Conservation (phyloP, 768 basidiomycete species). For the Phanerochaete sordida region DNA sequence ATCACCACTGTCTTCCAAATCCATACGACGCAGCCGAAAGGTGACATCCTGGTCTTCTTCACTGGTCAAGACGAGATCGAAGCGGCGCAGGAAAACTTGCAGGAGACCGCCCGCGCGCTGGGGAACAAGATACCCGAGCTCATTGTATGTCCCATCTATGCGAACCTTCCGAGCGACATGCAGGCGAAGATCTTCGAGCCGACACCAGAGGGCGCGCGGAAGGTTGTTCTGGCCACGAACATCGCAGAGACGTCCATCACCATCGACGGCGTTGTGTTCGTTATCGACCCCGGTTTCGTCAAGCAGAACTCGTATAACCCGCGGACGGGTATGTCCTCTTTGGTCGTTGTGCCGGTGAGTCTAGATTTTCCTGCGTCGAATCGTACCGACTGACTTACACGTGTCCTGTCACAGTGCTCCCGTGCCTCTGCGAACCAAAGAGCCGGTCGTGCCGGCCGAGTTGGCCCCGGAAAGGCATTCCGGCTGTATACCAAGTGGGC, state of each 20-base stretch:
- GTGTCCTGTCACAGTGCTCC: constrained; percentile 61
- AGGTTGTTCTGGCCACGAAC: constrained; percentile 97
- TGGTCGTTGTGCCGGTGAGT: constrained; percentile 91
- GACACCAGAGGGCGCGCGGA: constrained; percentile 92
- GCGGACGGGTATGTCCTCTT: constrained; percentile 95
- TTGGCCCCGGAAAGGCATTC: constrained; percentile 97
- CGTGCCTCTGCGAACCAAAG: constrained; percentile 96
- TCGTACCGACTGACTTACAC: background rate
- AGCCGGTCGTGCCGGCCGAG: constrained; percentile 95
- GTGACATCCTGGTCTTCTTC: constrained; percentile 96
- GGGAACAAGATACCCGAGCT: constrained; percentile 96
- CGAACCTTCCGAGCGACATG: constrained; percentile 99
- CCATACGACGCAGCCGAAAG: constrained; percentile 96
- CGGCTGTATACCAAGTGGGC: constrained; percentile 99
- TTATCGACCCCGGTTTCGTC: constrained; percentile 98
- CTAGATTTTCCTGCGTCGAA: background rate
- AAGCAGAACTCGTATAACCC: constrained; percentile 99
- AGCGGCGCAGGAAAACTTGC: constrained; percentile 91
- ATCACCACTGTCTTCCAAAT: constrained; percentile 99
- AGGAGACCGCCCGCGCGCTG: constrained; percentile 91
- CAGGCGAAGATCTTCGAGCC: constrained; percentile 99
- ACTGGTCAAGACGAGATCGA: constrained; percentile 99
- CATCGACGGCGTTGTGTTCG: constrained; percentile 98
- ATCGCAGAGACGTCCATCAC: constrained; percentile 99
- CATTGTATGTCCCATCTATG: constrained; percentile 96